phyloP scores from a whole-genome alignment of 305 asterid species.

The Ajuga reptans region DNA sequence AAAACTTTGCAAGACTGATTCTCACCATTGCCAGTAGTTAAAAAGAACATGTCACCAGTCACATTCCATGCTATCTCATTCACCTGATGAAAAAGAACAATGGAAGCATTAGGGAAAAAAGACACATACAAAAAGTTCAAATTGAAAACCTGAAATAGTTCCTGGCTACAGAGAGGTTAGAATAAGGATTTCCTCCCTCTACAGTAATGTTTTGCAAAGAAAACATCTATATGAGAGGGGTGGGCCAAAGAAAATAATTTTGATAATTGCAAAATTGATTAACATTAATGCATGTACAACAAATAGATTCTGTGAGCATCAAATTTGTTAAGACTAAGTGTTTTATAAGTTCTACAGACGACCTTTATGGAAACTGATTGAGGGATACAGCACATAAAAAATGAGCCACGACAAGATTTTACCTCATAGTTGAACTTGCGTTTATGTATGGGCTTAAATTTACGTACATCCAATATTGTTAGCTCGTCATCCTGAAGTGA shows the following conservation, averaged over 20 bases:
- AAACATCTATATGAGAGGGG: neutral
- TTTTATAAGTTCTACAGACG: neutral
- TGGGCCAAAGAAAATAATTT: neutral
- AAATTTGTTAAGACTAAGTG: neutral
- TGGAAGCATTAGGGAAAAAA: slow-evolving; percentile 18
- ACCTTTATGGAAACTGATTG: slow-evolving; percentile 2
- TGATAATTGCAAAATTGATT: neutral
- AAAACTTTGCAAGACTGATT: slow-evolving; percentile 17
- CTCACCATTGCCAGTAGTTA: slow-evolving; percentile 94
- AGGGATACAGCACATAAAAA: slow-evolving; percentile 5
- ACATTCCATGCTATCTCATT: slow-evolving; percentile 93
- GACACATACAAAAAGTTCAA: too few species aligned
- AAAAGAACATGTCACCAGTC: slow-evolving; percentile 78
- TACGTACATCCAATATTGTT: slow-evolving; percentile 92
- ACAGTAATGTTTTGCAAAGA: neutral
- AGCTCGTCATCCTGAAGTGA: slow-evolving; percentile 80
- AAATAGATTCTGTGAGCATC: neutral
- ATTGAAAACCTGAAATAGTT: too few species aligned
- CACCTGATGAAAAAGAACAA: slow-evolving; percentile 44
- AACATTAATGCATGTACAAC: neutral
- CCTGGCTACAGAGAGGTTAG: too few species aligned
- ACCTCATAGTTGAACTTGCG: slow-evolving; percentile 98
- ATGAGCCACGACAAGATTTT: slow-evolving; percentile 21
- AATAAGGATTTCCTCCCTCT: neutral
- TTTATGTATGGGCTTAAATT: slow-evolving; percentile 83